Evolutionary conservation across 192 early-diverging fungal species (phyloP), one percentile per base, ranked within the genome.

Genomic region (Linnemannia schmuckeri): DNA sequence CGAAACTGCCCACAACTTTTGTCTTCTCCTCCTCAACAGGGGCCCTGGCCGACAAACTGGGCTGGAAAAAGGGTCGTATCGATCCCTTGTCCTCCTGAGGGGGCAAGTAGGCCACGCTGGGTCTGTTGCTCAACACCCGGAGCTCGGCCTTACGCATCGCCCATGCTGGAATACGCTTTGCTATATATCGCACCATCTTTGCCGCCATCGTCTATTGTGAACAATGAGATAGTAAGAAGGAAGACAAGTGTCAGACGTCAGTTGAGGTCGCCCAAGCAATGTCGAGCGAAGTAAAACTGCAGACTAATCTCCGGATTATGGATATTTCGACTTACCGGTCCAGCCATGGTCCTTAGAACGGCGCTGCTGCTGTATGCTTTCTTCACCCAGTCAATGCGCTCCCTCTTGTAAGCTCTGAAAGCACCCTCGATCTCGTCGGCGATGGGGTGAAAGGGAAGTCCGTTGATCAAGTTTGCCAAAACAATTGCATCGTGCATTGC

Each of bases 331-430:
- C 41, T 75, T 68, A 77, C 75, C 40, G 57, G 72, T 38, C 79
- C 71, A 7, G 73, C 41, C 38, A 74, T 13, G 22, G 41, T 72
- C 22, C 78, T 52, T 9, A 79, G 30, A 18, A 44, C 30, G 24
- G 37, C 47, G 22, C 78, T 79, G 22, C 47, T 79, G 17, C 71
- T 70, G 13, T 35, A 78, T 0, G 61, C 38, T 24, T 52, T 49
- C 78, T 79, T 72, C 52, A 49, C 79, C 55, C 73, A 37, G 30
- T 52, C 72, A 20, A 66, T 66, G 20, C 79, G 79, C 49, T 80
- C 79, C 18, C 35, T 41, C 30, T 38, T n/a, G 57, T 80, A 80
- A 22, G 40, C 61, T 10, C 35, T 17, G 33, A 80, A 80, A 5
- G 72, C 79, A 15, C 68, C 12, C 0, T 72, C 63, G 41, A 80